Percentiles rank a stretch among this genome's conserved stretches.
phyloP scores from a whole-genome alignment of 805 yeast species.

The Naumovozyma dairenensis region DNA sequence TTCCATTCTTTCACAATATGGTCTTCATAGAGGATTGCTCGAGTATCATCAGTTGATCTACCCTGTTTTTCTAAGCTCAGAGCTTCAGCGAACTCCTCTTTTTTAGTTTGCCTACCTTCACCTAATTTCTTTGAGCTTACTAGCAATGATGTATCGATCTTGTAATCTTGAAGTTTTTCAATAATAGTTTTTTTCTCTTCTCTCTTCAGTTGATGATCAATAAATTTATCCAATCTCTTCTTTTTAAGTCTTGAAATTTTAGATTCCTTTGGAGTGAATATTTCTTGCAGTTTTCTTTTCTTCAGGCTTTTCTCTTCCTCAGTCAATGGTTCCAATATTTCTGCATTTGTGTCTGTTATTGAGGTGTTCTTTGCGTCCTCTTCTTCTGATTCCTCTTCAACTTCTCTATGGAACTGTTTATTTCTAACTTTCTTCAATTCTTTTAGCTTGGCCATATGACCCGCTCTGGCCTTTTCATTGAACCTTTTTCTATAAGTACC shows the following conservation, averaged over 20 bases:
- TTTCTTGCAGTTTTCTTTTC: constrained; percentile 53
- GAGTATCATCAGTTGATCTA: constrained; percentile 48
- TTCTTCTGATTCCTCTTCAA: constrained; percentile 30
- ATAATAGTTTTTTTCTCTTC: constrained; percentile 77
- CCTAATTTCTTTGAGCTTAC: constrained; percentile 75
- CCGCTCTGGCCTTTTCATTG: constrained; percentile 79
- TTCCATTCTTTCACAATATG: constrained; percentile 56
- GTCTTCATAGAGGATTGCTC: constrained; percentile 59
- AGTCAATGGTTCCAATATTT: constrained; percentile 50
- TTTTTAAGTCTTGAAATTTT: constrained; percentile 63
- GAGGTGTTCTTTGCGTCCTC: constrained; percentile 7
- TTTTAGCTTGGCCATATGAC: constrained; percentile 72
- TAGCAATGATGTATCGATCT: constrained; percentile 58
- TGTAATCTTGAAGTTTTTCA: constrained; percentile 53
- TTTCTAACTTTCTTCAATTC: constrained; percentile 58
- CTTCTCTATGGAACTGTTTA: constrained; percentile 50
- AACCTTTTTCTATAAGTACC: constrained; percentile 73
- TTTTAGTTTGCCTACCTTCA: constrained; percentile 55
- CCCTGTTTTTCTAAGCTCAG: constrained; percentile 64
- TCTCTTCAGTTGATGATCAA: constrained; percentile 78
- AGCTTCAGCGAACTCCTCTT: constrained; percentile 67
- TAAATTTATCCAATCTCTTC: constrained; percentile 82
- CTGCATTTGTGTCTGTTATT: constrained; percentile 46
- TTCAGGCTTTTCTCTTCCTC: constrained; percentile 53
- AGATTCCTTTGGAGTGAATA: constrained; percentile 51